Evolutionary conservation across 2,329 filamentous ascomycete genomes (phyloP), one percentile per base, ranked within the genome.

Genomic region (Endocalyx cinctus): DNA sequence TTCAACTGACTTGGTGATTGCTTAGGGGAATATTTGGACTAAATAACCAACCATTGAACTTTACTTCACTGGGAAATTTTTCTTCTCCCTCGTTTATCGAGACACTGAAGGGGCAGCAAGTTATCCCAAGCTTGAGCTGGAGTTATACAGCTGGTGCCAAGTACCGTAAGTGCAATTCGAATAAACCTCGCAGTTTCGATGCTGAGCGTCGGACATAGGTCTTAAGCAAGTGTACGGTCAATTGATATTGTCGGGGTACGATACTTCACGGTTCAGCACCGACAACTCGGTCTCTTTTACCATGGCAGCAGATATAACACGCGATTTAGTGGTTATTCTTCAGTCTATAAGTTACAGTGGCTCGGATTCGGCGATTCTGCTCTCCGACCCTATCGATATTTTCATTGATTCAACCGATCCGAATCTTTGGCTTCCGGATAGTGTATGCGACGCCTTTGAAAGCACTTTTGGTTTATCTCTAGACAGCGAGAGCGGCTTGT

Each of bases 131-230:
- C 35, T 40, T 64, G 11, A 64, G 60, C 31, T 67, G 62, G 56
- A 62, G 60, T 31, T 66, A 65, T 36, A 65, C 62, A 6, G 63
- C 63, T 5, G 62, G 63, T 3, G 60, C 59, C 14, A 52, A 51
- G 29, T 66, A 66, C 35, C 59, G 62, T 49, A 45, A 43, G 58
- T 46, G 10, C 13, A 31, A 17, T 26, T 13, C 12, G 15, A 18
- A 11, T 6, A 15, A 17, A 13, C 18, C 20, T 23, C n/a, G 8
- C 20, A 23, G 8, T 23, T 23, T 23, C 8, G 8, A n/a, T 23
- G 20, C 20, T 23, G n/a, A 23, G 8, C 20, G n/a, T 23, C 20
- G 8, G 8, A 23, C n/a, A n/a, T 23, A 52, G 57, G 57, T 5
- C 48, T 61, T 11, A 60, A 60, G 37, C 47, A 57, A 36, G 57